Evolutionary conservation across 2,329 filamentous ascomycete genomes (phyloP), one percentile per base, ranked within the genome.

Genomic region (Cryphonectria parasitica): DNA sequence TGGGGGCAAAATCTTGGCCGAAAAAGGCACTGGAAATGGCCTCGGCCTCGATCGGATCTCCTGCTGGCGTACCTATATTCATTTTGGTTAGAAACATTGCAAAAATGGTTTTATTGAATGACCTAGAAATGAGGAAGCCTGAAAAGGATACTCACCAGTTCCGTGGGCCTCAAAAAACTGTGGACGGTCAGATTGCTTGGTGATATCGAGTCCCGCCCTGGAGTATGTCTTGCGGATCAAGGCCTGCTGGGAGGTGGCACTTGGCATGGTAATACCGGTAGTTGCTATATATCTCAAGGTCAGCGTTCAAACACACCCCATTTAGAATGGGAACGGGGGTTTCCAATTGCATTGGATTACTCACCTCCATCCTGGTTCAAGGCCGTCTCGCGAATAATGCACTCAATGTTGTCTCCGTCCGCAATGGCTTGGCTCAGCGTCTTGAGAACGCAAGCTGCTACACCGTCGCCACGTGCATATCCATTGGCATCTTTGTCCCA

Each of bases 391-490:
- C 83, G 80, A 61, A 87, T 80, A 43, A 85, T 71, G 13, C 77
- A 79, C 34, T 79, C 75, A 49, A 85, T 82, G 0, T 71, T 22
- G 58, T 82, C 80, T 0, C 83, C 83, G 64, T 86, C 85, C 4
- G 76, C 76, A 6, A 88, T 67, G 0, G 87, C 87, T 43, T 79
- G 78, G 19, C 80, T 80, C 19, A 81, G 76, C 1, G 75, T 80
- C 75, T 88, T 88, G 1, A 88, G 72, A 0, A 87, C 71, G 0
- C 88, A 39, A 2, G 81, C 78, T 0, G 79, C 83, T 10, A 84
- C 74, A 2, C 86, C 87, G 70, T 88, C 86, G 1, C 85, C 86
- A 19, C 86, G 79, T 0, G 81, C 84, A 71, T 88, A 88, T 0
- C 86, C 87, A 68, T 86, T 79, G 0, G 83, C 86, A 3, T 76